These are phyloP conservation scores for Biscutella laevigata DNA, from an alignment of 441 rosid species.

Conservation along the genomic window DNA sequence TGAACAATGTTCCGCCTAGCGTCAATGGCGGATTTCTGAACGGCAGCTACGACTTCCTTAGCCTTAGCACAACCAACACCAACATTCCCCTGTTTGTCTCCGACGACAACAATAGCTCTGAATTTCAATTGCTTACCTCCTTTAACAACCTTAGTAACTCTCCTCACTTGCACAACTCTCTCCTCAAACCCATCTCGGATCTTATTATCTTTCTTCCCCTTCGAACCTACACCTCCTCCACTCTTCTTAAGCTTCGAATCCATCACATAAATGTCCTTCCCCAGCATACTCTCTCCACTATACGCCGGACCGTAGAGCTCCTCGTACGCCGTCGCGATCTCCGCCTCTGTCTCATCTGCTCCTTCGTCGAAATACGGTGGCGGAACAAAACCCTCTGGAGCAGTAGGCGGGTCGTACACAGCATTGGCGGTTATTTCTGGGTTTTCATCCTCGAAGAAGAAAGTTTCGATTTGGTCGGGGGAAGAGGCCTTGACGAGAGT, in stretches of 20 bases:
- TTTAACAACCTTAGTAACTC: slow-evolving; percentile 84
- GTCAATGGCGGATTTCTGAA: slow-evolving; percentile 66
- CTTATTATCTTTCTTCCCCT: slow-evolving; percentile 47
- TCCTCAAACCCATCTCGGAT: slow-evolving; percentile 75
- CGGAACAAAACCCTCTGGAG: slow-evolving; percentile 47
- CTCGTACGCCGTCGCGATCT: slow-evolving; percentile 67
- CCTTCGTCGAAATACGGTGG: slow-evolving; percentile 71
- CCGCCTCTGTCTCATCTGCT: slow-evolving; percentile 55
- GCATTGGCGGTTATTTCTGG: slow-evolving; percentile 34
- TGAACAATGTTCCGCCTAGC: slow-evolving; percentile 69
- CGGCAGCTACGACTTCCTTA: slow-evolving; percentile 72
- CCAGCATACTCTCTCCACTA: slow-evolving; percentile 52
- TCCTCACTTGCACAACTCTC: slow-evolving; percentile 72
- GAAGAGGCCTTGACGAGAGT: slow-evolving; percentile 27
- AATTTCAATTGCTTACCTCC: slow-evolving; percentile 85
- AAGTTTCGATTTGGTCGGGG: slow-evolving; percentile 34
- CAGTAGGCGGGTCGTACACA: slow-evolving; percentile 56
- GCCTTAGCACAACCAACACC: slow-evolving; percentile 95
- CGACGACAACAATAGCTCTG: slow-evolving; percentile 79
- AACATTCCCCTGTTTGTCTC: slow-evolving; percentile 70
- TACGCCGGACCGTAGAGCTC: slow-evolving; percentile 75
- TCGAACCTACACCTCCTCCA: slow-evolving; percentile 36
- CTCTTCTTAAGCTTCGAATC: slow-evolving; percentile 50
- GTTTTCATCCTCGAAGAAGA: slow-evolving; percentile 41
- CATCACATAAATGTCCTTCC: slow-evolving; percentile 61